Evolutionary conservation across 2,329 filamentous ascomycete species (phyloP).

Genomic region (Pezicula rhizophila): DNA sequence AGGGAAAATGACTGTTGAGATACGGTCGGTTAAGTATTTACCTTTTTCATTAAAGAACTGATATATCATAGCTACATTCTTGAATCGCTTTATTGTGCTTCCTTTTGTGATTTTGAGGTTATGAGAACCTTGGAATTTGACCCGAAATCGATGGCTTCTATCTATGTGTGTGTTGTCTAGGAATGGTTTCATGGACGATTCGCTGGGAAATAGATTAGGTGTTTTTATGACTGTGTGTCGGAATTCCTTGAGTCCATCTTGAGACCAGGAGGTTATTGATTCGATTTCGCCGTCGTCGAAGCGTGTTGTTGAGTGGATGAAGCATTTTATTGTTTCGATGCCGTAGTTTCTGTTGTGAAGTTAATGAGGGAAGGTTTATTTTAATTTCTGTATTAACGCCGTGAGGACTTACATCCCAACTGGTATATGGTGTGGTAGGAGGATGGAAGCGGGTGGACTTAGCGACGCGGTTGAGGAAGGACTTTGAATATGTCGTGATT

Average conservation of each 20-base stretch:
- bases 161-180: conserved; percentile 16
- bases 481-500: no score
- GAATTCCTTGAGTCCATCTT: conserved; percentile 11
- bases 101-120: conserved; percentile 11
- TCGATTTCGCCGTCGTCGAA: conserved; percentile 12
- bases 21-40: neutral
- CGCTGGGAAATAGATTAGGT: conserved; percentile 1
- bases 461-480: no score
- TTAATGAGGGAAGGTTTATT: no score
- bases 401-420: no score
- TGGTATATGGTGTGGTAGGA: no score
- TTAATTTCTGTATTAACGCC: no score
- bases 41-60: conserved; percentile 15
- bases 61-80: conserved; percentile 11
- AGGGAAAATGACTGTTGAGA: no score
- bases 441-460: no score
- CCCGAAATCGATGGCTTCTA: conserved; percentile 9
- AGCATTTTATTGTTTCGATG: conserved; percentile 4
- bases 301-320: conserved; percentile 9
- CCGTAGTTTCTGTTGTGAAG: conserved; percentile 6
- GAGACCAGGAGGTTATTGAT: conserved; percentile 8
- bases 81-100: conserved; percentile 1
- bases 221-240: conserved; percentile 9
- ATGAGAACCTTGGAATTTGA: conserved; percentile 17
- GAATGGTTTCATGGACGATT: conserved; percentile 19